phyloP scores from a whole-genome alignment of 441 rosid species.

The Breynia disticha region DNA sequence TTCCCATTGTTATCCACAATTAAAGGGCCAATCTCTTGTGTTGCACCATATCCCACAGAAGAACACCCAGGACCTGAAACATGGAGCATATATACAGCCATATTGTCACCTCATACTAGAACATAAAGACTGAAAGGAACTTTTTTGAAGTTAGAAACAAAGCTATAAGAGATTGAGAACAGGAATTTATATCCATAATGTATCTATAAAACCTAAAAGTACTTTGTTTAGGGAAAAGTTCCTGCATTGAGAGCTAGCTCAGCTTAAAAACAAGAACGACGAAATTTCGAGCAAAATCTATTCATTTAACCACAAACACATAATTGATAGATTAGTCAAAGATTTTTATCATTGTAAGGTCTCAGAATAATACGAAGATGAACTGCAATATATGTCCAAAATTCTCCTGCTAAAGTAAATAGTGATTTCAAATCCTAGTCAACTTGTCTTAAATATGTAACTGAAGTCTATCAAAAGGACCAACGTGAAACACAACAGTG shows the following conservation, averaged over 20 bases:
- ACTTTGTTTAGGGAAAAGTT: conserved; percentile 10
- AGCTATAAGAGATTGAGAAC: conserved; percentile 5
- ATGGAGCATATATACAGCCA: conserved; percentile 12
- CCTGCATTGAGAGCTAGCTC: neutral
- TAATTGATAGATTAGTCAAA: too few species aligned
- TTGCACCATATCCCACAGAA: conserved; percentile 88
- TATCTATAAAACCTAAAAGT: conserved; percentile 9
- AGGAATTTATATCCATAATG: conserved; percentile 2
- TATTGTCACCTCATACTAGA: conserved; percentile 36
- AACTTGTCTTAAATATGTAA: too few species aligned
- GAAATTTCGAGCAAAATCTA: neutral
- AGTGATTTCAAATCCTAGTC: too few species aligned
- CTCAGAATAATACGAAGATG: too few species aligned
- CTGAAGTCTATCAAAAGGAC: too few species aligned
- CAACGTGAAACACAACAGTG: too few species aligned
- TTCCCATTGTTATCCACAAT: conserved; percentile 50
- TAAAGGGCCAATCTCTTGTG: conserved; percentile 94
- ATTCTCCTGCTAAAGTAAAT: too few species aligned
- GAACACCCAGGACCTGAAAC: conserved; percentile 92
- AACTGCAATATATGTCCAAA: too few species aligned
- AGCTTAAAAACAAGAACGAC: conserved; percentile 13
- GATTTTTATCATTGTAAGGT: too few species aligned
- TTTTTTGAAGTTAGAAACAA: conserved; percentile 8
- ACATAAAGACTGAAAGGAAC: conserved; percentile 18
- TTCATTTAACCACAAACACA: too few species aligned